A percentile compares a stretch with the other conserved stretches of the same genome.
These are phyloP conservation scores for Pontederia paniculata DNA, from an alignment of 176 grass and related monocot genomes.

Conservation along the genomic window DNA sequence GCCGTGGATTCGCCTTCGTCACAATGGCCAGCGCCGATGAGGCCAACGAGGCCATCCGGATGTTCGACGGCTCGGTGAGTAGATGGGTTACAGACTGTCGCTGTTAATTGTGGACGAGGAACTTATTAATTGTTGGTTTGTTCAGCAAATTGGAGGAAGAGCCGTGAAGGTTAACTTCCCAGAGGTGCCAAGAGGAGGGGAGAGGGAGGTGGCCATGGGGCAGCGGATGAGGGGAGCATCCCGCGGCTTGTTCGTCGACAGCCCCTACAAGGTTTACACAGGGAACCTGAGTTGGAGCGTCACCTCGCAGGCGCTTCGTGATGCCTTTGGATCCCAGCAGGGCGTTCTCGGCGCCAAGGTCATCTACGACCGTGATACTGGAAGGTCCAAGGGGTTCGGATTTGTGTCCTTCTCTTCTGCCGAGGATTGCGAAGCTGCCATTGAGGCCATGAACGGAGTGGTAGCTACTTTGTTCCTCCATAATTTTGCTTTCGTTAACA, in stretches of 20 bases:
- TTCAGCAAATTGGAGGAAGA: slow-evolving; percentile 61
- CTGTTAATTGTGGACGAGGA: neutral
- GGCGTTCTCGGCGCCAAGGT: slow-evolving; percentile 62
- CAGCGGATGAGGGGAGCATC: slow-evolving; percentile 22
- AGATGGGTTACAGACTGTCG: neutral
- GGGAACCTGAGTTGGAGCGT: slow-evolving; percentile 86
- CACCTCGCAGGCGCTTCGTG: slow-evolving; percentile 40
- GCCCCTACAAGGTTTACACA: slow-evolving; percentile 71
- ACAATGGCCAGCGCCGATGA: slow-evolving; percentile 66
- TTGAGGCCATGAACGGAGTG: slow-evolving; percentile 69
- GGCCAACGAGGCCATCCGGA: slow-evolving; percentile 52
- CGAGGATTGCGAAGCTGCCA: slow-evolving; percentile 52
- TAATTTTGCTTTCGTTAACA: neutral
- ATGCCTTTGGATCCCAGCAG: slow-evolving; percentile 35
- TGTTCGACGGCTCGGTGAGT: slow-evolving; percentile 89
- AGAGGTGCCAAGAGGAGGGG: slow-evolving; percentile 78
- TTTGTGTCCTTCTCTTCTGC: slow-evolving; percentile 60
- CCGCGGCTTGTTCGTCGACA: slow-evolving; percentile 31
- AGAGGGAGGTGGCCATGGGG: slow-evolving; percentile 30
- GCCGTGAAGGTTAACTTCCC: slow-evolving; percentile 76
- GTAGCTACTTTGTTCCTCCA: slow-evolving; percentile 23
- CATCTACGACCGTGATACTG: slow-evolving; percentile 61
- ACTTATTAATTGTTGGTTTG: slow-evolving; percentile 7
- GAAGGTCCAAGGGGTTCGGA: slow-evolving; percentile 67
- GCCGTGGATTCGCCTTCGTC: slow-evolving; percentile 83